Conservation (phyloP, 2,329 filamentous ascomycete genomes). For the Elsinoe perseae region DNA sequence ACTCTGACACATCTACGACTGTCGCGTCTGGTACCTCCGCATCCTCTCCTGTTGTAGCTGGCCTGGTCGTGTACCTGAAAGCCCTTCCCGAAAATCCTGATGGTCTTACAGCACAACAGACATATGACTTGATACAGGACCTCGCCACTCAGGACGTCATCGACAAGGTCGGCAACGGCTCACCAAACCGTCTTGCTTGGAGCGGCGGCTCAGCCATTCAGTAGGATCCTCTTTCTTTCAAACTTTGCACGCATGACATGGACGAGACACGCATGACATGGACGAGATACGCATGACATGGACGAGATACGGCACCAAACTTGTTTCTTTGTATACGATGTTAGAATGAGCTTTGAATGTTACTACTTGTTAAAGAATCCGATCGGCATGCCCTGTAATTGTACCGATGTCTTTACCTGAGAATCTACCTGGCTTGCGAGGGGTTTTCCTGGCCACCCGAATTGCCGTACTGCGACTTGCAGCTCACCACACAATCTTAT, state of each 20-base stretch:
- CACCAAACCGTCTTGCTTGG: background rate
- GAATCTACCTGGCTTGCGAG: too few relatives aligned
- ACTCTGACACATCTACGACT: background rate
- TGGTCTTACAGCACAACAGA: background rate
- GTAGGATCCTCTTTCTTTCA: background rate
- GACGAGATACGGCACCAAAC: too few relatives aligned
- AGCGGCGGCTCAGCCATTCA: background rate
- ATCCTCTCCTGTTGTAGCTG: constrained; percentile 23
- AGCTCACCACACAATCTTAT: too few relatives aligned
- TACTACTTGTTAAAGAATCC: too few relatives aligned
- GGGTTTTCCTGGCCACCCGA: too few relatives aligned
- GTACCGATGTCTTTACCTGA: too few relatives aligned
- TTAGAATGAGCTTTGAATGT: too few relatives aligned
- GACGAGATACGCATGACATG: too few relatives aligned
- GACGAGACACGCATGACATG: background rate
- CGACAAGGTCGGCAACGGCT: background rate
- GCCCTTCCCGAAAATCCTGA: background rate
- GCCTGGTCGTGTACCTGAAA: background rate
- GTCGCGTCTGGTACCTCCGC: constrained; percentile 23
- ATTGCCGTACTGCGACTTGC: too few relatives aligned
- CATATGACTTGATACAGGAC: background rate
- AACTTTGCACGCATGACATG: background rate
- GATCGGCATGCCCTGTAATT: too few relatives aligned
- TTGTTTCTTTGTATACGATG: too few relatives aligned
- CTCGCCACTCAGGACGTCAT: background rate